These are phyloP conservation scores for Wallacemonas sp. DNA, from an alignment of 208 protist species.

Conservation along the genomic window DNA sequence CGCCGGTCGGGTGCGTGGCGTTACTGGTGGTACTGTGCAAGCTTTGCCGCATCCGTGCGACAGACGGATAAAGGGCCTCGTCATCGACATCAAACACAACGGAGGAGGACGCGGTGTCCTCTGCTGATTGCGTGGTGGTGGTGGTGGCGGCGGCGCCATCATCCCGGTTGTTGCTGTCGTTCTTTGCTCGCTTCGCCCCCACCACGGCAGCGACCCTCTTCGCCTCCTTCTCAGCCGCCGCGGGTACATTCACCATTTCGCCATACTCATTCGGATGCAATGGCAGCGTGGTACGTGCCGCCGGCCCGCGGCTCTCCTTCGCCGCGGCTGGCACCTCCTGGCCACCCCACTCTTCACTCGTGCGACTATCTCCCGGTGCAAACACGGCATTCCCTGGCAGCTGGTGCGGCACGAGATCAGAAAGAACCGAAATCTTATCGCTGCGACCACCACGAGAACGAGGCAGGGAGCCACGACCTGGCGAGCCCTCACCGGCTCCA, in stretches of 20 bases:
- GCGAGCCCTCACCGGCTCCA: no score
- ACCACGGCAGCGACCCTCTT: not conserved
- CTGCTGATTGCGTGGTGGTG: no score
- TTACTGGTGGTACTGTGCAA: not conserved
- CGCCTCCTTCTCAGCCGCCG: not conserved
- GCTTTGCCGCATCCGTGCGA: not conserved
- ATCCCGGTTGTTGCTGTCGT: not conserved
- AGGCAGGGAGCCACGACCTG: no score
- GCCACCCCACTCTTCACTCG: not conserved
- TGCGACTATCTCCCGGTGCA: not conserved
- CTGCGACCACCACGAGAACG: not conserved
- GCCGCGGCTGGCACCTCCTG: no score
- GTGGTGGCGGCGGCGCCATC: no score
- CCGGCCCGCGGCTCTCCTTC: no score
- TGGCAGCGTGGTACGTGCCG: no score
- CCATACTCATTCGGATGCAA: not conserved
- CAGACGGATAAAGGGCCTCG: not conserved
- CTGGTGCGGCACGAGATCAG: constrained; percentile 4
- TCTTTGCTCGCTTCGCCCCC: no score
- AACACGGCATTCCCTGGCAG: not conserved
- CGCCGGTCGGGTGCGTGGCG: no score
- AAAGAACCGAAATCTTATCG: constrained; percentile 4
- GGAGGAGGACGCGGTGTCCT: not conserved
- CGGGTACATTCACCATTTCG: not conserved
- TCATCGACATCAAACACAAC: not conserved